phyloP scores from a whole-genome alignment of 2,329 filamentous ascomycete genomes.

The Teratosphaeria nubilosa region DNA sequence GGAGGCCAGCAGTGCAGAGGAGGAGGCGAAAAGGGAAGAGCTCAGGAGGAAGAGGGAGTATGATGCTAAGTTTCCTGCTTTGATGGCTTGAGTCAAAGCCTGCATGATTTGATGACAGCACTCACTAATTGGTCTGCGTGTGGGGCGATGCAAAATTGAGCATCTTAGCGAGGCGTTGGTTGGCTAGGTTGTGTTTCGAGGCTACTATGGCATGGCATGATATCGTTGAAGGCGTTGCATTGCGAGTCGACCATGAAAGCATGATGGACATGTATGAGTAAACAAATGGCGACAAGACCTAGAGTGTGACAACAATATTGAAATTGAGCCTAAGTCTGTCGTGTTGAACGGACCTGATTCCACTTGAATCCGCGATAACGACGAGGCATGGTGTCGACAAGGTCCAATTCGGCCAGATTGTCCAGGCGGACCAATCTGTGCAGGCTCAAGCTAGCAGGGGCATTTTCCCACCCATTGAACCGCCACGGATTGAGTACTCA shows the following conservation, averaged over 20 bases:
- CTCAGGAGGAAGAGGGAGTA: conserved; percentile 2
- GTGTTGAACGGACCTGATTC: too few relatives aligned
- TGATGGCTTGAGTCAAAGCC: conserved; percentile 1
- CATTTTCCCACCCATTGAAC: neutral
- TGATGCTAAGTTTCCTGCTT: conserved; percentile 1
- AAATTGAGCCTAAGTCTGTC: too few relatives aligned
- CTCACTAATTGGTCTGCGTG: neutral
- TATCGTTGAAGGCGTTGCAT: neutral
- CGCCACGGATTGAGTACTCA: neutral
- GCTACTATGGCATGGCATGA: neutral
- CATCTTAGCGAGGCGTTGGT: conserved; percentile 3
- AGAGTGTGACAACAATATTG: neutral
- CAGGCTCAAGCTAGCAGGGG: neutral
- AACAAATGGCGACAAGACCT: neutral
- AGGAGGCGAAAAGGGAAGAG: conserved; percentile 2
- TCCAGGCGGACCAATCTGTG: neutral
- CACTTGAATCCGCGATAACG: too few relatives aligned
- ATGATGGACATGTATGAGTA: neutral
- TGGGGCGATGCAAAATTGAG: neutral
- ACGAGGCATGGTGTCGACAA: neutral
- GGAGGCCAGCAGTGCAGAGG: neutral
- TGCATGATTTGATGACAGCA: neutral
- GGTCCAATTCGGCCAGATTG: neutral
- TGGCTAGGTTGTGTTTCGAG: neutral
- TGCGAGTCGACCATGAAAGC: neutral